phyloP scores from a whole-genome alignment of 1,284 basidiomycete genomes.

The Heterobasidion irregulare region DNA sequence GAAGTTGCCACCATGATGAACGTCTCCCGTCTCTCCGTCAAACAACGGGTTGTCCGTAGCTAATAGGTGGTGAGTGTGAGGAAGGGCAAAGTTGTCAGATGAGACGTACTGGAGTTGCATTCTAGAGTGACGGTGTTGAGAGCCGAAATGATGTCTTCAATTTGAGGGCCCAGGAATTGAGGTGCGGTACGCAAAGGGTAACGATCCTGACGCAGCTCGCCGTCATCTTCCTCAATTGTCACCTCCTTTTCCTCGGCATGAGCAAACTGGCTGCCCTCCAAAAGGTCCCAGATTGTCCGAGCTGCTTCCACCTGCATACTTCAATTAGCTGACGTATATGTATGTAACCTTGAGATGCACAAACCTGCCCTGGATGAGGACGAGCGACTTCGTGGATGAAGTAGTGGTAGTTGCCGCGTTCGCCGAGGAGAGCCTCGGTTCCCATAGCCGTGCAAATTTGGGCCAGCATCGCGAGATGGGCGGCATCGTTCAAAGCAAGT shows the following conservation, averaged over 20 bases:
- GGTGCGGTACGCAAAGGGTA: conserved; percentile 75
- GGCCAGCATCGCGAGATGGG: conserved; percentile 62
- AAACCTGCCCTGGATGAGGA: conserved; percentile 80
- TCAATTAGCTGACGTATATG: conserved; percentile 1
- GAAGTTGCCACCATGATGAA: conserved; percentile 85
- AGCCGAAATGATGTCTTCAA: conserved; percentile 72
- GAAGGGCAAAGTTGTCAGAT: conserved; percentile 9
- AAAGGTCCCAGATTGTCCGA: conserved; percentile 56
- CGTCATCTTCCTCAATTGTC: conserved; percentile 61
- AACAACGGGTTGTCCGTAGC: conserved; percentile 74
- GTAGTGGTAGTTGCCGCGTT: conserved; percentile 65
- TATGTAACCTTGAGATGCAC: conserved; percentile 7
- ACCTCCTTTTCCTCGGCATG: conserved; percentile 54
- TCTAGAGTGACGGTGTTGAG: conserved; percentile 62
- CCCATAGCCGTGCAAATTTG: conserved; percentile 82
- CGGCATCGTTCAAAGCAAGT: conserved; percentile 64
- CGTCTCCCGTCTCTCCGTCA: conserved; percentile 54
- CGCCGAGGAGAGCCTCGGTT: conserved; percentile 72
- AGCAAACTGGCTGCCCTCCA: conserved; percentile 69
- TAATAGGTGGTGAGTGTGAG: conserved; percentile 13
- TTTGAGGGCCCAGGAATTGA: conserved; percentile 81
- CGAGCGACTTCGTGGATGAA: conserved; percentile 76
- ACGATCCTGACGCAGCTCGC: conserved; percentile 65
- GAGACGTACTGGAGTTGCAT: conserved; percentile 74
- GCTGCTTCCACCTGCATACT: conserved; percentile 54